Evolutionary conservation across 768 basidiomycete genomes (phyloP).

Genomic region (Phaeotremella skinneri): DNA sequence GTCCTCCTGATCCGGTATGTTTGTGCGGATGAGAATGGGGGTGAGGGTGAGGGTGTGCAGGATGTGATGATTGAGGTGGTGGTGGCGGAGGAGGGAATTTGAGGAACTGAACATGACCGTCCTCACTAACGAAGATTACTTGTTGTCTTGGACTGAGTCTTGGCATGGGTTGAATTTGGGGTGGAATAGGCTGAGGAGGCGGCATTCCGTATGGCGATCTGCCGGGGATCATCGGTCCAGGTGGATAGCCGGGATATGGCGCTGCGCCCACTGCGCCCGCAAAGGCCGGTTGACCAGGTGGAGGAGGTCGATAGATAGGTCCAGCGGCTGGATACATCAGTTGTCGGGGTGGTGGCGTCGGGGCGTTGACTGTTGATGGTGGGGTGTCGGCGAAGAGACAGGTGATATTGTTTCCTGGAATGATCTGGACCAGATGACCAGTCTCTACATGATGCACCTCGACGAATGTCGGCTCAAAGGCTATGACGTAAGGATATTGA

Average conservation of each 20-base stretch:
- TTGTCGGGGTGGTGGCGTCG: constrained; percentile 52
- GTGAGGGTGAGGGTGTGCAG: too few relatives aligned
- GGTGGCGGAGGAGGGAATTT: constrained; percentile 36
- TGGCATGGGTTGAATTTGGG: constrained; percentile 13
- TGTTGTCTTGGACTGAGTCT: constrained; percentile 56
- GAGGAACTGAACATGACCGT: constrained; percentile 54
- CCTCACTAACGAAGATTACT: constrained; percentile 86
- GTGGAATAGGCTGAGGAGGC: constrained; percentile 25
- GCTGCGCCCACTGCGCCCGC: background rate
- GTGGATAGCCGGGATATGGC: constrained; percentile 10
- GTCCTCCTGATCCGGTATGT: too few relatives aligned
- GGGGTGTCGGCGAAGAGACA: constrained; percentile 92
- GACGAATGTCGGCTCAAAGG: constrained; percentile 93
- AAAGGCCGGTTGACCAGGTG: constrained; percentile 4
- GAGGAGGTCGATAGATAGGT: constrained; percentile 49
- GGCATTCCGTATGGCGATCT: constrained; percentile 36
- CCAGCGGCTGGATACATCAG: constrained; percentile 27
- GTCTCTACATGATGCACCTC: constrained; percentile 95
- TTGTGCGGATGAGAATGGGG: too few relatives aligned
- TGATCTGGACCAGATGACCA: constrained; percentile 87
- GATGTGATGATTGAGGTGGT: too few relatives aligned
- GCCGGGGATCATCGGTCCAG: constrained; percentile 13
- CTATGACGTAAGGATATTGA: constrained; percentile 93
- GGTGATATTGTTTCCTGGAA: constrained; percentile 85
- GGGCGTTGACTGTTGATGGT: constrained; percentile 70